A percentile compares a stretch with the other conserved stretches of the same genome.
These are phyloP conservation scores for Diplodia seriata DNA, from an alignment of 2,329 filamentous ascomycete genomes.

Conservation along the genomic window DNA sequence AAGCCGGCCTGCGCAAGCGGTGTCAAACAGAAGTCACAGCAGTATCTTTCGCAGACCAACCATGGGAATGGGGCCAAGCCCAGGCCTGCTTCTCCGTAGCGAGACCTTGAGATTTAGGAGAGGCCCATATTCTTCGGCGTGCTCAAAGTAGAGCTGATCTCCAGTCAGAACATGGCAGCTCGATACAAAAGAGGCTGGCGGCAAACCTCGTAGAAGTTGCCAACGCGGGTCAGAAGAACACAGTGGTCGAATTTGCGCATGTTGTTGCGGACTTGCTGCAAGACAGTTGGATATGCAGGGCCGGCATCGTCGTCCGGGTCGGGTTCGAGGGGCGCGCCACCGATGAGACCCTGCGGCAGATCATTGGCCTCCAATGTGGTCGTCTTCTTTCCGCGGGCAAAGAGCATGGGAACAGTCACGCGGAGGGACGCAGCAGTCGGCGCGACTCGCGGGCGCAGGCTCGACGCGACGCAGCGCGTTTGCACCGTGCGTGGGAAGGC, in stretches of 20 bases:
- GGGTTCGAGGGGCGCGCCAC: constrained; percentile 49
- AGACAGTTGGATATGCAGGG: constrained; percentile 80
- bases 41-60: constrained; percentile 54
- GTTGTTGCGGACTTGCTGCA: constrained; percentile 85
- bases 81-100: constrained; percentile 72
- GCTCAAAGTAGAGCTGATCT: constrained; percentile 81
- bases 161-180: not conserved
- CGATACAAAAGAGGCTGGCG: constrained; percentile 80
- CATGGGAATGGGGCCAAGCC: constrained; percentile 78
- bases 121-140: constrained; percentile 87
- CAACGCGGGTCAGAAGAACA: constrained; percentile 88
- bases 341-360: constrained; percentile 64
- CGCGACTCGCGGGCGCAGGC: constrained; percentile 11
- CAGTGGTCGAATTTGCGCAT: constrained; percentile 92
- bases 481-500: not conserved
- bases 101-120: constrained; percentile 87
- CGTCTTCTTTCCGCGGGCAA: constrained; percentile 43
- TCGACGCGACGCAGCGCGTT: constrained; percentile 20
- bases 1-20: constrained; percentile 74
- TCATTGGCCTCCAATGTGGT: constrained; percentile 48
- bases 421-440: not conserved
- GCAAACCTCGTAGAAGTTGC: constrained; percentile 97
- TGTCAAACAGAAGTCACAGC: constrained; percentile 33
- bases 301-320: constrained; percentile 55
- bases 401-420: constrained; percentile 34